These are phyloP conservation scores for Penicillium ochrochloron DNA, from an alignment of 495 filamentous ascomycete genomes.

Conservation along the genomic window DNA sequence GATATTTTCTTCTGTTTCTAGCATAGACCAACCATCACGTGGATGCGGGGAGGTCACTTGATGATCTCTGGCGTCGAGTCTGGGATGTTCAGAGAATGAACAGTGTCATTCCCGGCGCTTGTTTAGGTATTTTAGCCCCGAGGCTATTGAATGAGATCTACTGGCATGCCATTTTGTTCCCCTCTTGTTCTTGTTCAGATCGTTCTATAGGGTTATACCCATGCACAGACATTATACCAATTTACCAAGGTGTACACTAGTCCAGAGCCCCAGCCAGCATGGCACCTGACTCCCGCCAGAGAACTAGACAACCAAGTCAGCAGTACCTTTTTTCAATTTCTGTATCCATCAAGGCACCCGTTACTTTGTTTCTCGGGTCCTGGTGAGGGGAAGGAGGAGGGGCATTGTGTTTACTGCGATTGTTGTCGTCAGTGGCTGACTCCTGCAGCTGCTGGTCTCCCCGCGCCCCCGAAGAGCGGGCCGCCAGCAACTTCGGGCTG, in stretches of 20 bases:
- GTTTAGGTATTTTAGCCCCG: not conserved
- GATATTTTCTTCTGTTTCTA: not conserved
- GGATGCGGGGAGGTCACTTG: not conserved
- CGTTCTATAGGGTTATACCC: not conserved
- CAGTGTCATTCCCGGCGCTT: not conserved
- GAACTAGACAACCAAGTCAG: not conserved
- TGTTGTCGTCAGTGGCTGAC: conserved; percentile 13
- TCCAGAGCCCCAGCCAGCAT: not conserved
- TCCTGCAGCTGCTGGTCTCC: not conserved
- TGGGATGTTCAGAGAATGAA: not conserved
- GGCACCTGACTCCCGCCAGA: not conserved
- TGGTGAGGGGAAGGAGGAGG: not conserved
- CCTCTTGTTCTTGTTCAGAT: not conserved
- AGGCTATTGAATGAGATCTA: not conserved
- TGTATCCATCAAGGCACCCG: not conserved
- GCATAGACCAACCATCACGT: conserved; percentile 5
- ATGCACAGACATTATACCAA: not conserved
- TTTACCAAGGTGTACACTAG: not conserved
- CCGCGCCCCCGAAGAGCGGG: not conserved
- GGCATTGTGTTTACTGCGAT: not conserved
- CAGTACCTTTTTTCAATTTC: not conserved
- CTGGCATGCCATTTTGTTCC: not conserved
- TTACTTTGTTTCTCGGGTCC: not conserved
- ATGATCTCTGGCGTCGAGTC: not conserved
- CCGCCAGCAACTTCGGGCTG: not conserved